Evolutionary conservation across 176 grass and related monocot genomes (phyloP), one percentile per base, ranked within the genome.

Genomic region (Raddia guianensis): DNA sequence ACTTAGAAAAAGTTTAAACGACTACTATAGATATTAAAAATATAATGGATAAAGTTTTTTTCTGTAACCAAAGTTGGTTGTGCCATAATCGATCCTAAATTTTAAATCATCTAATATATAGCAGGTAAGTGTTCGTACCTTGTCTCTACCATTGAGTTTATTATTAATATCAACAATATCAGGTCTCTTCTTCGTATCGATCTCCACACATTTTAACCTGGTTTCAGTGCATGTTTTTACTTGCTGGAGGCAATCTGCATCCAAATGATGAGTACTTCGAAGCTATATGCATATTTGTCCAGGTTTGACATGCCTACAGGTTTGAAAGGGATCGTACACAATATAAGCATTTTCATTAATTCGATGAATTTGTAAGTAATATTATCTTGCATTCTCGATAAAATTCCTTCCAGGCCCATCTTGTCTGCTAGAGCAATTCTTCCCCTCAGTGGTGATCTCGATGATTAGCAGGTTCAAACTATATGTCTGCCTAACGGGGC

Each of bases 401-500:
- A 81, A 81, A 5, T 45, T 43, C 6, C 0, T 50, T 16, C 63
- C 74, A n/a, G 70, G 74, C 1, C 44, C 56, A 65, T 86, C 84
- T 0, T 86, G 20, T 37, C 0, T 3, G 1, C 12, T 12, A 2
- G 62, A 46, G n/a, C 4, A 50, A 18, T 68, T 86, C 45, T 81
- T 75, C 34, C 68, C 53, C n/a, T 13, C n/a, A 0, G 84, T 81
- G 32, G 70, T 68, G 45, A 80, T 86, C 84, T 86, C 43, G 14
- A 86, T 19, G 14, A 86, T 68, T 75, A 86, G 63, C 9, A 81
- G 12, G 14, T 77, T 77, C 20, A 81, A 61, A 75, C 77, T 86
- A 42, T 80, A 86, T 80, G 18, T 86, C 77, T 9, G 84, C 74
- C 34, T 80, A n/a, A n/a, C n/a, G n/a, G n/a, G n/a, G n/a, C n/a